Evolutionary conservation across 768 basidiomycete genomes (phyloP).

Genomic region (Cystobasidium ongulense): DNA sequence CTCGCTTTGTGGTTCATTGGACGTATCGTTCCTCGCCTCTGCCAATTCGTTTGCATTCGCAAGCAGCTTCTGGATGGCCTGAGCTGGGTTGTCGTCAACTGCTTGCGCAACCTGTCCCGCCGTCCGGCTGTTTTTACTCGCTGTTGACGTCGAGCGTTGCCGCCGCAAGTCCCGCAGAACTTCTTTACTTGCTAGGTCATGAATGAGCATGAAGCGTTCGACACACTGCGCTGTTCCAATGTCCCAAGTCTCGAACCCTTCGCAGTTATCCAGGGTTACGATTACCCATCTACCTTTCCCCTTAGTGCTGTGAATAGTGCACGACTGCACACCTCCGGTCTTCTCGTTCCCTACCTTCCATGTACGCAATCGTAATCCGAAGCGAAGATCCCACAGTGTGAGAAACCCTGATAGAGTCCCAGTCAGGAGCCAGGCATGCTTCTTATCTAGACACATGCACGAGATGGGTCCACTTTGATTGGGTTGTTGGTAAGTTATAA

Average conservation of each 20-base stretch:
- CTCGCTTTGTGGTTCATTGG: background rate
- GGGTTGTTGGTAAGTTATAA: conserved; percentile 73
- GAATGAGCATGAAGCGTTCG: conserved; percentile 62
- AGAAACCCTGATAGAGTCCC: conserved; percentile 78
- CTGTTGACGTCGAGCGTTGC: background rate
- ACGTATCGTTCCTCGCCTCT: background rate
- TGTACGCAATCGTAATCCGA: conserved; percentile 75
- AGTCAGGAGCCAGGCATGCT: conserved; percentile 76
- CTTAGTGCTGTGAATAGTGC: conserved; percentile 71
- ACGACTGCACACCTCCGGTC: conserved; percentile 59
- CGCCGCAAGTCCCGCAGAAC: background rate
- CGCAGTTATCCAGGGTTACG: conserved; percentile 58
- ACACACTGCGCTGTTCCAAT: conserved; percentile 71
- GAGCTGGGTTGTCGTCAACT: background rate
- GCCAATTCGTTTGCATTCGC: background rate
- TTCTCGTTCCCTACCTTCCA: conserved; percentile 61
- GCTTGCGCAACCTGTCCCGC: background rate
- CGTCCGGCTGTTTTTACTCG: background rate
- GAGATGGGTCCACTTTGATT: conserved; percentile 76
- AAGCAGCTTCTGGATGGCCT: conserved; percentile 1
- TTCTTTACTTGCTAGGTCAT: conserved; percentile 15
- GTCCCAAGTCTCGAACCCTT: conserved; percentile 69
- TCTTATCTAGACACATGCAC: conserved; percentile 70
- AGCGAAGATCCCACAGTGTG: conserved; percentile 89
- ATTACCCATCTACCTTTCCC: conserved; percentile 85